Conservation (phyloP, 2,329 filamentous ascomycete genomes). For the Fusarium algeriense region DNA sequence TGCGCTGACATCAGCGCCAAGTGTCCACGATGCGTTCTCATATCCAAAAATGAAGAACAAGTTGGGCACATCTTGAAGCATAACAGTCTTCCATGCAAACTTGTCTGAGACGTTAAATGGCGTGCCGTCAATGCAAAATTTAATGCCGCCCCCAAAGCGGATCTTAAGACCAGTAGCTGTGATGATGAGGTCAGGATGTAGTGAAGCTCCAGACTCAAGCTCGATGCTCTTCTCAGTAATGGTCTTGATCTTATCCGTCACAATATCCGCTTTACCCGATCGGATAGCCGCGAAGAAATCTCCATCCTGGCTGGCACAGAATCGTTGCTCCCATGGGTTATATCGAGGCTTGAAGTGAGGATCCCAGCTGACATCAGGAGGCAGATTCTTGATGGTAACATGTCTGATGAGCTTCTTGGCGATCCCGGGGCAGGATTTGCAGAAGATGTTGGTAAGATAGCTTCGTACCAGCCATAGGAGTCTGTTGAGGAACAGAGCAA, state of each 20-base stretch:
- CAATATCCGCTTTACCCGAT: slow-evolving; percentile 55
- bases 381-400: slow-evolving; percentile 60
- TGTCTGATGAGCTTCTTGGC: slow-evolving; percentile 59
- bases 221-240: slow-evolving; percentile 59
- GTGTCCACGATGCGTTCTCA: slow-evolving; percentile 71
- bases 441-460: slow-evolving; percentile 59
- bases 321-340: slow-evolving; percentile 74
- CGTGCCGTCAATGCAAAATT: slow-evolving; percentile 64
- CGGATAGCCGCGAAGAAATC: slow-evolving; percentile 60
- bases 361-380: slow-evolving; percentile 60
- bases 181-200: slow-evolving; percentile 72
- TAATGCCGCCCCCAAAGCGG: slow-evolving; percentile 65
- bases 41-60: slow-evolving; percentile 70
- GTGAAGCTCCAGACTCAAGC: slow-evolving; percentile 56
- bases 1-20: slow-evolving; percentile 68
- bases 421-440: slow-evolving; percentile 60
- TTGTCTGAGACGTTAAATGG: slow-evolving; percentile 57
- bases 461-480: slow-evolving; percentile 61
- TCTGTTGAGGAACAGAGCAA: slow-evolving; percentile 60
- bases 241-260: slow-evolving; percentile 60
- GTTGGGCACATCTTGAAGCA: slow-evolving; percentile 74
- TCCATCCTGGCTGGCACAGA: slow-evolving; percentile 67
- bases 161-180: slow-evolving; percentile 74
- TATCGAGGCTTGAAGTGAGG: slow-evolving; percentile 68
- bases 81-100: slow-evolving; percentile 69